Evolutionary conservation across 352 stramenopile species (phyloP), one percentile per base, ranked within the genome.

Genomic region (Phytopythium chamaehyphon): DNA sequence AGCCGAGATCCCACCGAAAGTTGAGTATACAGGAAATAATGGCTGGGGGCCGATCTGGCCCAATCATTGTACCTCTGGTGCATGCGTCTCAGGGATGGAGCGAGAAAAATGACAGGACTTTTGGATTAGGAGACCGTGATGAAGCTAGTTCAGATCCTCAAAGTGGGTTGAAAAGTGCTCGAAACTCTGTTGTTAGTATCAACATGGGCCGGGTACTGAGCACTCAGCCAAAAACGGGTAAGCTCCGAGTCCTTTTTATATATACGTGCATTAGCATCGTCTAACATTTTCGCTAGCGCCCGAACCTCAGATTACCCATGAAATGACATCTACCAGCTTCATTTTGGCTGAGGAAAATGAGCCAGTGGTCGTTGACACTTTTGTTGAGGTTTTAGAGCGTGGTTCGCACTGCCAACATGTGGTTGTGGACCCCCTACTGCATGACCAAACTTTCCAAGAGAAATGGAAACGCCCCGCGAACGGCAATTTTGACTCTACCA

Each of bases 371-470:
- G 47, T 55, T 1, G 69, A 84, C 38, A 70, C 62, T 10, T 87
- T 87, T 21, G 69, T 84, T 1, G 78, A 86, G 50, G 60, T 89
- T 16, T 60, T 89, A 14, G 71, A 77, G n/a, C 73, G 71, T 8
- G 75, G 58, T n/a, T 64, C 66, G n/a, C 52, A 52, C 14, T 65
- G 69, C 6, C 78, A 89, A 42, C 64, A 81, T 26, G 49, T 87
- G 10, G 57, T 82, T 5, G 48, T 81, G 3, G 76, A 90, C 23
- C 76, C 73, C 5, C 46, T 85, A n/a, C 37, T 90, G 9, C 57
- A 75, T 8, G 76, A 90, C 2, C 47, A 54, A 22, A 52, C 54
- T n/a, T 88, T 88, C 45, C 76, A 88, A 55, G 65, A 77, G 31
- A 90, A 86, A 31, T 88, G 78, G 68, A 51, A 62, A 12, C 64